A percentile compares a stretch with the other conserved stretches of the same genome.
These are phyloP conservation scores for Keithomyces neogunnii DNA, from an alignment of 2,329 filamentous ascomycete species.

Conservation along the genomic window DNA sequence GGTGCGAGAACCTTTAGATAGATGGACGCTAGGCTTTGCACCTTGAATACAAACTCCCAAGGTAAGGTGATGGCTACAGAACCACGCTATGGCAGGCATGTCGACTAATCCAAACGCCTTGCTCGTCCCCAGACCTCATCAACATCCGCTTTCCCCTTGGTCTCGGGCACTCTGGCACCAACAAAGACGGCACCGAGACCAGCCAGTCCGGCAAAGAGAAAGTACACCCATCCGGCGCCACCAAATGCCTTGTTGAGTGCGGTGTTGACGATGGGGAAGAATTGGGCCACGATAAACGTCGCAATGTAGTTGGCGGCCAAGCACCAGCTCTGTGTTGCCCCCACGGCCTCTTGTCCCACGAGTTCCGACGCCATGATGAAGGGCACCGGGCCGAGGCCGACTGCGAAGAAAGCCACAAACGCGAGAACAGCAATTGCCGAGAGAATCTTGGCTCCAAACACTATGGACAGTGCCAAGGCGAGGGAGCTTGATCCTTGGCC, in stretches of 20 bases:
- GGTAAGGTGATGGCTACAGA: background rate
- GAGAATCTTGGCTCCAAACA: conserved; percentile 60
- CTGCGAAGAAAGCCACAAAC: conserved; percentile 84
- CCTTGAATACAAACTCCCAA: background rate
- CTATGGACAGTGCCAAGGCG: conserved; percentile 71
- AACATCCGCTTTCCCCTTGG: conserved; percentile 70
- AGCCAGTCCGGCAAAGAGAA: conserved; percentile 77
- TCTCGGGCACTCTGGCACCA: conserved; percentile 70
- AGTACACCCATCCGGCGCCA: conserved; percentile 77
- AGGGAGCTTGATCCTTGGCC: conserved; percentile 79
- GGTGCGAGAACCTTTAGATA: conserved; percentile 30
- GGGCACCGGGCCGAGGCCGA: conserved; percentile 86
- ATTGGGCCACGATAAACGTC: conserved; percentile 88
- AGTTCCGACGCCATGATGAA: conserved; percentile 92
- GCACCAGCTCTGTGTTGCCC: conserved; percentile 83
- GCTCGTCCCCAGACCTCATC: conserved; percentile 87
- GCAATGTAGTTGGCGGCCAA: conserved; percentile 82
- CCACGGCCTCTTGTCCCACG: conserved; percentile 82
- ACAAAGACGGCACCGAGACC: conserved; percentile 64
- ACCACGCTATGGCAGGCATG: background rate
- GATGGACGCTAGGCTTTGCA: background rate
- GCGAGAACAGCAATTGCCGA: conserved; percentile 74
- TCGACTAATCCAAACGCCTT: conserved; percentile 39
- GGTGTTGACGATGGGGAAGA: conserved; percentile 82
- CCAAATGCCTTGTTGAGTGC: conserved; percentile 55